These are phyloP conservation scores for Verticillium nubilum DNA, from an alignment of 2,329 filamentous ascomycete species.

Conservation along the genomic window DNA sequence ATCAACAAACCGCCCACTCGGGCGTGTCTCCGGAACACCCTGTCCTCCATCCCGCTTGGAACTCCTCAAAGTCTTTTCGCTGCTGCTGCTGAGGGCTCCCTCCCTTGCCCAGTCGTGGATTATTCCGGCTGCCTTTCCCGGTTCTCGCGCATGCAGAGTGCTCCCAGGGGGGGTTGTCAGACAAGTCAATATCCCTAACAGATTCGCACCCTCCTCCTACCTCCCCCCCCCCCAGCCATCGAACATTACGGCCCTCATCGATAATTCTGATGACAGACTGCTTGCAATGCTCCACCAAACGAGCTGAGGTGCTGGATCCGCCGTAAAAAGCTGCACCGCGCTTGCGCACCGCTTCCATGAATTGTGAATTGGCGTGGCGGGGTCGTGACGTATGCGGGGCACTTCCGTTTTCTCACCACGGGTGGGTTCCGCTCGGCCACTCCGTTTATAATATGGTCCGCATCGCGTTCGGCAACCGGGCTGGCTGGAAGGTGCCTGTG, in stretches of 20 bases:
- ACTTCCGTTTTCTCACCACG: neutral
- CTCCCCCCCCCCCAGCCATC: neutral
- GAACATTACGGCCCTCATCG: neutral
- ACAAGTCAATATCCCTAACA: neutral
- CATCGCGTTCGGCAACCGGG: neutral
- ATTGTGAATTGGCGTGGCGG: neutral
- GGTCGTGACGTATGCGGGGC: constrained; percentile 12
- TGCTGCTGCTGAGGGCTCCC: neutral
- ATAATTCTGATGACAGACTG: neutral
- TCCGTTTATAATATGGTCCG: neutral
- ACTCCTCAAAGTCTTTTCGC: neutral
- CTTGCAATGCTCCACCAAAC: neutral
- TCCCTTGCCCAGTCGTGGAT: neutral
- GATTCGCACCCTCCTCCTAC: neutral
- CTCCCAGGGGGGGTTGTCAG: neutral
- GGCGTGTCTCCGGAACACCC: constrained; percentile 8
- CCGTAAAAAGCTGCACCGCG: neutral
- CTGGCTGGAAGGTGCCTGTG: too few species aligned
- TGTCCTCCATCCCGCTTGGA: neutral
- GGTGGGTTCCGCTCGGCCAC: neutral
- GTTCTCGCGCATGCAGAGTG: neutral
- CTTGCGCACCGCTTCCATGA: neutral
- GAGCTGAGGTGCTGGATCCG: neutral
- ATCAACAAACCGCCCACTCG: constrained; percentile 4
- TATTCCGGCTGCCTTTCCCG: neutral